Conservation (phyloP, 495 filamentous ascomycete genomes). For the Talaromyces ruber region DNA sequence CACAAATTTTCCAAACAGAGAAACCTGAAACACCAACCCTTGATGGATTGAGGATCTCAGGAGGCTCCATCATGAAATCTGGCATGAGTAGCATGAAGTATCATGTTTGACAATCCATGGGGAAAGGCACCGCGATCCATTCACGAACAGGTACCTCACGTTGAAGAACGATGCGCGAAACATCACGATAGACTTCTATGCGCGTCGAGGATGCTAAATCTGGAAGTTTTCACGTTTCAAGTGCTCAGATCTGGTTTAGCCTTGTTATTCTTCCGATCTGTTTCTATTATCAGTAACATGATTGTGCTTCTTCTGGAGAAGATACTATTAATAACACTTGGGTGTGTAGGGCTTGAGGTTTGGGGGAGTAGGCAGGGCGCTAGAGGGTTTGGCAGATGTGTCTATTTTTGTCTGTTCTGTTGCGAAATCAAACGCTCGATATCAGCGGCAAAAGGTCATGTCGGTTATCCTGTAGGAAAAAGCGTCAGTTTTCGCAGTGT, state of each 20-base stretch:
- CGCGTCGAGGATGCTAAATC: constrained; percentile 4
- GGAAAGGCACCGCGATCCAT: background rate
- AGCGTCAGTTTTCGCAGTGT: background rate
- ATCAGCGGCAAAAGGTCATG: background rate
- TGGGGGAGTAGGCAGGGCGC: background rate
- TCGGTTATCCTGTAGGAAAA: background rate
- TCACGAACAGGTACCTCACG: constrained; percentile 4
- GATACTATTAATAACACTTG: constrained; percentile 6
- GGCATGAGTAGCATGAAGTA: background rate
- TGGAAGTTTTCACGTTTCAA: constrained; percentile 8
- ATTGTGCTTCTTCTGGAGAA: background rate
- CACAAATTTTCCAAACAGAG: constrained; percentile 19
- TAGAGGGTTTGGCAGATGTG: background rate
- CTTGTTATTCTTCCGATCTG: background rate
- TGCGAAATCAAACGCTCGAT: background rate
- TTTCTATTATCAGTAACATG: constrained; percentile 6
- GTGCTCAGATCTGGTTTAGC: background rate
- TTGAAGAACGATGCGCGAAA: constrained; percentile 7
- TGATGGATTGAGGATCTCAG: background rate
- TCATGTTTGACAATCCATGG: background rate
- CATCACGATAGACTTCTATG: background rate
- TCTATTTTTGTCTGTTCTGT: background rate
- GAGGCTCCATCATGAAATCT: background rate
- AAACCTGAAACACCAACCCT: constrained; percentile 31
- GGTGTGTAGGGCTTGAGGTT: background rate